Evolutionary conservation across 306 rosid genomes (phyloP), one percentile per base, ranked within the genome.

Genomic region (Dicorynia guianensis): DNA sequence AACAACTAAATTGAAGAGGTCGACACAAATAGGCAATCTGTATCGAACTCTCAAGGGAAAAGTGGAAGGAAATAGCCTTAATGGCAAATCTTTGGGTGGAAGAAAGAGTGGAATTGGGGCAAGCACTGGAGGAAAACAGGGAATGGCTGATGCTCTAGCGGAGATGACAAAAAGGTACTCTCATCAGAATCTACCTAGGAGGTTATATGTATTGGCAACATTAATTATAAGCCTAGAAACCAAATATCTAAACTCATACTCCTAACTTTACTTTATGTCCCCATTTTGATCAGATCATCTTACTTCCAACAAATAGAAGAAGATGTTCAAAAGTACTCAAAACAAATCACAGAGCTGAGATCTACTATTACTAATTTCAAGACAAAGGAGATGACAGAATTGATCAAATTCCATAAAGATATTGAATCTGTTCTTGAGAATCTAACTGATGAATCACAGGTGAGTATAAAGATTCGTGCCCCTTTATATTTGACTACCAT

Each of bases 131-230:
- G 94, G 89, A 59, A 89, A 87, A 76, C 89, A 86, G 80, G 94
- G 94, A 74, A 89, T 91, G 97, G 94, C 92, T 40, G 97, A 91
- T 78, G 94, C 97, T 71, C 76, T 91, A 33, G 92, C 92, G 7
- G 97, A 91, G 87, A 91, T 91, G 84, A 82, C 89, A 67, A 89
- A 84, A 81, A 84, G 94, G 97, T 87, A 71, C 64, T 36, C 12
- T 18, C 44, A 71, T 14, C 18, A 70, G 2, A 64, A 48, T 40
- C 38, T 70, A 8, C 5, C 33, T 60, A 60, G 34, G 39, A 49
- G 20, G 13, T 38, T 46, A 19, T 20, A 33, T 18, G 12, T 52
- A 67, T 68, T 57, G 40, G 50, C 12, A 9, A 15, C 35, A 43
- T 44, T 13, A 6, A 43, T 44, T 13, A 6, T 13, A n/a, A 46